Base-by-base conservation (phyloP, 768 basidiomycete genomes). In the Russula emetica region DNA sequence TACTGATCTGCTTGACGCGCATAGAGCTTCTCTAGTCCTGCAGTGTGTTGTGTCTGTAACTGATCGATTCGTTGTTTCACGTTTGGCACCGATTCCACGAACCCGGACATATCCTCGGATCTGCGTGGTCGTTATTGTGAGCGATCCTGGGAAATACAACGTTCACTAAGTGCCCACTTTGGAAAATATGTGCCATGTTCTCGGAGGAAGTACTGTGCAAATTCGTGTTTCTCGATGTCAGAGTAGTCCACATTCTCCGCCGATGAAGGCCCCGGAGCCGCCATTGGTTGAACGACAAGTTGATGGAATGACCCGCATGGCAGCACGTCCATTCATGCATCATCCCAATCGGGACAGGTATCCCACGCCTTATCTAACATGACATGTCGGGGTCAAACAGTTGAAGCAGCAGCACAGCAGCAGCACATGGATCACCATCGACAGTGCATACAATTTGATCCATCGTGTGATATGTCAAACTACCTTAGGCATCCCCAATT, bases 1-100 rank as follows among this genome's bases (percentile, higher is more conserved):
- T 76, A 73, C 40, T 75, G 71, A 2, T 70, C 58, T 20, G 64
- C 72, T 9, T 78, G 74, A 60, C 72, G 72, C 50, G 24, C 45
- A 60, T 64, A 72, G 22, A 78, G 69, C 18, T 69, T 65, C 58
- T 73, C 71, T 14, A 77, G 71, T 45, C 76, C 75, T 34, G 64
- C 62, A 1, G 60, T 58, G 54, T 78, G 75, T 54, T 71, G 72
- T 28, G 52, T 50, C 54, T 72, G 75, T 60, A 77, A 69, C 38
- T 67, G 65, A 32, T 47, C 60, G 60, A 77, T 75, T n/a, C 71
- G 73, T 26, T 70, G 66, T 16, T 69, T 66, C 50, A 78, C 5
- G 57, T 26, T 66, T 0, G 71, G 70, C 34, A 71, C 51, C 4
- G 74, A 74, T 36, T 77, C 77, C 24, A 52, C 26, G 5, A 60